Evolutionary conservation across 2,329 filamentous ascomycete species (phyloP).

Genomic region (Alternaria arborescens): DNA sequence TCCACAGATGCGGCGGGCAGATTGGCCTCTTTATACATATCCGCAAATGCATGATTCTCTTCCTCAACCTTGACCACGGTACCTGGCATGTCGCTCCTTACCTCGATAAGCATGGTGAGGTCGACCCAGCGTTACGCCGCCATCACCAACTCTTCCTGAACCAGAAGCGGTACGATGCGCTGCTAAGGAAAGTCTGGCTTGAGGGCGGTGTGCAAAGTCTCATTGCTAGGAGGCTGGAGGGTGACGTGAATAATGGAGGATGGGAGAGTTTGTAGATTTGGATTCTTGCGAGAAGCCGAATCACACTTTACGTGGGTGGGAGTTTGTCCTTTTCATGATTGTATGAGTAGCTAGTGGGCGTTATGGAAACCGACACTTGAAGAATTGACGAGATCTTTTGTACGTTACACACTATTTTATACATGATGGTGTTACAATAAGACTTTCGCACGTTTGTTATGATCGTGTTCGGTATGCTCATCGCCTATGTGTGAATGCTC

Average conservation of each 20-base stretch:
- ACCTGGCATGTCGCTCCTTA: conserved; percentile 90
- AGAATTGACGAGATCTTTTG: neutral
- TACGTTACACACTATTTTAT: neutral
- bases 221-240: conserved; percentile 89
- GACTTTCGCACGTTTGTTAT: neutral
- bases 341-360: neutral
- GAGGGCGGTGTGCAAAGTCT: conserved; percentile 86
- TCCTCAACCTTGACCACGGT: conserved; percentile 81
- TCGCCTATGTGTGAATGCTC: neutral
- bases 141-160: conserved; percentile 91
- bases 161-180: conserved; percentile 89
- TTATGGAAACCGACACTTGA: neutral
- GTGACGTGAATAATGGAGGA: conserved; percentile 94
- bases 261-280: conserved; percentile 76
- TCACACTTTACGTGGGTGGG: neutral
- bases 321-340: neutral
- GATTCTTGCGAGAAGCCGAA: neutral
- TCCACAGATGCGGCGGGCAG: conserved; percentile 79
- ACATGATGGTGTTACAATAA: neutral
- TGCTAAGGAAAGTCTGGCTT: conserved; percentile 86
- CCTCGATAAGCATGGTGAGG: conserved; percentile 94
- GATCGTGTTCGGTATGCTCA: neutral
- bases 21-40: conserved; percentile 97
- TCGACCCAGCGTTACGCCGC: conserved; percentile 85
- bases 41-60: conserved; percentile 91